Evolutionary conservation across 2,329 filamentous ascomycete species (phyloP).

Genomic region (Gyromitra esculenta): DNA sequence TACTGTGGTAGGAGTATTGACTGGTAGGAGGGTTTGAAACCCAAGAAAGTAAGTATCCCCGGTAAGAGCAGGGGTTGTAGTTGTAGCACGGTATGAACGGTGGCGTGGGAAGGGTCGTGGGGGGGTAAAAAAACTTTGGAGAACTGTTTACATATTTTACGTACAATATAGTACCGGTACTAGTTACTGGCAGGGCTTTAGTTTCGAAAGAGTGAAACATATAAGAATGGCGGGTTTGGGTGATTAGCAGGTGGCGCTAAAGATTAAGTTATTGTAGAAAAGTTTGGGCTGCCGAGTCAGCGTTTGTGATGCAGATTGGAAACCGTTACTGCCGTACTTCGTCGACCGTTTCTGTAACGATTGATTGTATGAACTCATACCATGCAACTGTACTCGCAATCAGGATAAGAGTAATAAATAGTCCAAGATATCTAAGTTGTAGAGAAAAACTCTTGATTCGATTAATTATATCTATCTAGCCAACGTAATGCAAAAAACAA

Average conservation of each 20-base stretch:
- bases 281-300: neutral
- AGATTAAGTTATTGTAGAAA: no score
- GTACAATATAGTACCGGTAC: slow-evolving; percentile 16
- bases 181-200: slow-evolving; percentile 4
- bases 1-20: neutral
- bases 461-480: no score
- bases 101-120: neutral
- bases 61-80: neutral
- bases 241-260: no score
- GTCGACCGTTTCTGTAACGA: neutral
- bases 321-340: neutral
- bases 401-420: neutral
- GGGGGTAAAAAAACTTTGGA: neutral
- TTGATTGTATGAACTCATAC: neutral
- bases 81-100: slow-evolving; percentile 4
- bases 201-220: neutral
- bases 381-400: neutral
- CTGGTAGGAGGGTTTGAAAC: neutral
- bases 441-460: neutral
- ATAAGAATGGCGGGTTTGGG: neutral
- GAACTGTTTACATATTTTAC: slow-evolving; percentile 9
- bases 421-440: neutral
- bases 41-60: neutral
- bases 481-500: no score
- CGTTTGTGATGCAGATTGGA: neutral